phyloP scores from a whole-genome alignment of 352 stramenopile species.

The Phytophthora litchii region DNA sequence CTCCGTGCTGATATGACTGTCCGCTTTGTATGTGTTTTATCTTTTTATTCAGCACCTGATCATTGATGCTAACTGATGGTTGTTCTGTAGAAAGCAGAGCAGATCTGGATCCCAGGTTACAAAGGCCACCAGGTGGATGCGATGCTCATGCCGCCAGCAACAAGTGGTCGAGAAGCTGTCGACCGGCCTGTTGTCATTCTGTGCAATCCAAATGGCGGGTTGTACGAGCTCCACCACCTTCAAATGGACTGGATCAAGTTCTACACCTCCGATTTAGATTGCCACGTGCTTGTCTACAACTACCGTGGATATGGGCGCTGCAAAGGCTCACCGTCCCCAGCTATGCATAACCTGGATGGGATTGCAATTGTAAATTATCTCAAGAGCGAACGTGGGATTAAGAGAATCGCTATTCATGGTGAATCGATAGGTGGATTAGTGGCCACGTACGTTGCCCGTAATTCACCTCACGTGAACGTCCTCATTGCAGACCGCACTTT shows the following conservation, averaged over 20 bases:
- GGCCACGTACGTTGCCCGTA: conserved; percentile 66
- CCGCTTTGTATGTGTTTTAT: conserved; percentile 64
- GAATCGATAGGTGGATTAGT: conserved; percentile 86
- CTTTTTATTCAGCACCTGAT: not conserved
- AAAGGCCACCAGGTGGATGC: conserved; percentile 72
- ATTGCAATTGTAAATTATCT: conserved; percentile 81
- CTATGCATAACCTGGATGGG: conserved; percentile 67
- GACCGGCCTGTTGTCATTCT: conserved; percentile 67
- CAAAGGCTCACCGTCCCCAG: conserved; percentile 61
- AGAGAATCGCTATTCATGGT: conserved; percentile 76
- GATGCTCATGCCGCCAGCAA: conserved; percentile 75
- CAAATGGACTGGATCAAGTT: conserved; percentile 92
- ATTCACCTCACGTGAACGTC: conserved; percentile 67
- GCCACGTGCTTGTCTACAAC: conserved; percentile 87
- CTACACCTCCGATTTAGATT: conserved; percentile 74
- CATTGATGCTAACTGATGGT: conserved; percentile 2
- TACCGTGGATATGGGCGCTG: conserved; percentile 88
- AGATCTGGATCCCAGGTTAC: conserved; percentile 80
- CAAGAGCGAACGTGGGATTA: conserved; percentile 52
- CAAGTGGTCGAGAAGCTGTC: conserved; percentile 31
- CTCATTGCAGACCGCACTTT: conserved; percentile 86
- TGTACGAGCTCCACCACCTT: conserved; percentile 90
- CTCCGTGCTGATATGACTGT: conserved; percentile 81
- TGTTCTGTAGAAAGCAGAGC: conserved; percentile 62
- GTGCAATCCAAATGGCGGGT: conserved; percentile 85